Evolutionary conservation across 2,329 filamentous ascomycete genomes (phyloP), one percentile per base, ranked within the genome.

Genomic region (Plectosphaerella cucumerina): DNA sequence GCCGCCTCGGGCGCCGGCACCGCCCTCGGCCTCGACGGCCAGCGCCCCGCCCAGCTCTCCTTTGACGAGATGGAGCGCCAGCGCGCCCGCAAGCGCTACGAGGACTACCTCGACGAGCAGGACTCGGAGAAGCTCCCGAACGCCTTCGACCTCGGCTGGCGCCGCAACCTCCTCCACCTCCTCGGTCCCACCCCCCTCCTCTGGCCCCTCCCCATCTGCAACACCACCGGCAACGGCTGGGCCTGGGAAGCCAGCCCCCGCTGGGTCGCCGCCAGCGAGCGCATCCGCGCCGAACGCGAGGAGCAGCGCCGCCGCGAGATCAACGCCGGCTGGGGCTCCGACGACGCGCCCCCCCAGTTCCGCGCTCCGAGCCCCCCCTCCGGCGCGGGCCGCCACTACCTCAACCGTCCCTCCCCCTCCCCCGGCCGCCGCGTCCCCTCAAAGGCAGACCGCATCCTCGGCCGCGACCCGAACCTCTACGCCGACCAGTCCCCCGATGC

Each of bases 171-270:
- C 5, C 64, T 71, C 1, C 89, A 96, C 65, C 78, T 99, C 3
- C 90, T 99, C 58, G 94, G 94, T 0, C 81, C 82, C 1, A 81
- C 74, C 1, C 85, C 84, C 1, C 69, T 81, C 22, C 74, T 94
- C 9, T 97, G 94, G 93, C 71, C 77, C 23, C 54, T 97, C 2
- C 94, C 94, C 0, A 73, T 97, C 44, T 84, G 81, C 67, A 97
- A 88, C 62, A 96, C 91, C 2, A 89, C 84, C 0, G 93, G 93
- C 33, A 90, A 99, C 66, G 94, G 94, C 20, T 99, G 93, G 93
- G 79, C 77, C 43, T 99, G 94, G 94, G 91, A 97, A 61, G 81
- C 92, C 1, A 95, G 85, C 62, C 78, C 82, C 1, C 83, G 82
- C 58, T 99, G 94, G 88, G 56, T 89, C 3, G 83, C 85, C 34